Percentiles rank a stretch among this genome's conserved stretches.
These are phyloP conservation scores for Ganoderma lucidum DNA, from an alignment of 1,284 basidiomycete species.

Conservation along the genomic window DNA sequence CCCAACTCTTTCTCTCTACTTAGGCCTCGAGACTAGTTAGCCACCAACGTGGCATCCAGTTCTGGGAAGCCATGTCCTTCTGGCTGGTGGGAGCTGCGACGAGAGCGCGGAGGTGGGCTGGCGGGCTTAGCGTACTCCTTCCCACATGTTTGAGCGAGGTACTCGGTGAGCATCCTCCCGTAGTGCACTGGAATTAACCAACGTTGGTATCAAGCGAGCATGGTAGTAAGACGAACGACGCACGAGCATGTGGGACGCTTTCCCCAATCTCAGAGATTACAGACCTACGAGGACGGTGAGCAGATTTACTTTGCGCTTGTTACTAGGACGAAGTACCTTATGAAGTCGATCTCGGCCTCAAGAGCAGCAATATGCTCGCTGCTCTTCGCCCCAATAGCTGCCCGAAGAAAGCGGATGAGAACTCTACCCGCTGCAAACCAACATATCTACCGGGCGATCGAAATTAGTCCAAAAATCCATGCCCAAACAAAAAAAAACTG, in stretches of 20 bases:
- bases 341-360: conserved; percentile 67
- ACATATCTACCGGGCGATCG: conserved; percentile 54
- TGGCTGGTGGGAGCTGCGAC: not conserved
- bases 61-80: not conserved
- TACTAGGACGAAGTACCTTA: conserved; percentile 55
- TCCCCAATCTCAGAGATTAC: conserved; percentile 69
- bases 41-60: not conserved
- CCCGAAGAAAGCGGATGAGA: conserved; percentile 67
- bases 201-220: not conserved
- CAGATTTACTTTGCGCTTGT: not conserved
- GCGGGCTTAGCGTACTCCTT: conserved; percentile 34
- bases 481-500: not conserved
- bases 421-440: conserved; percentile 75
- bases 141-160: conserved; percentile 44
- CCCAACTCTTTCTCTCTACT: not conserved
- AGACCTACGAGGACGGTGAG: conserved; percentile 46
- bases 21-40: not conserved
- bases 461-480: conserved; percentile 18
- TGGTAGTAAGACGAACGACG: conserved; percentile 28
- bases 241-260: conserved; percentile 68
- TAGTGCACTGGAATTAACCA: conserved; percentile 54
- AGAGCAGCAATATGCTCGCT: conserved; percentile 62
- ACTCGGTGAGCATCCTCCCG: conserved; percentile 64
- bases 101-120: not conserved
- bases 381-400: conserved; percentile 60